phyloP scores from a whole-genome alignment of 371 early-diverging fungal genomes.

The Fennellomyces sp. region DNA sequence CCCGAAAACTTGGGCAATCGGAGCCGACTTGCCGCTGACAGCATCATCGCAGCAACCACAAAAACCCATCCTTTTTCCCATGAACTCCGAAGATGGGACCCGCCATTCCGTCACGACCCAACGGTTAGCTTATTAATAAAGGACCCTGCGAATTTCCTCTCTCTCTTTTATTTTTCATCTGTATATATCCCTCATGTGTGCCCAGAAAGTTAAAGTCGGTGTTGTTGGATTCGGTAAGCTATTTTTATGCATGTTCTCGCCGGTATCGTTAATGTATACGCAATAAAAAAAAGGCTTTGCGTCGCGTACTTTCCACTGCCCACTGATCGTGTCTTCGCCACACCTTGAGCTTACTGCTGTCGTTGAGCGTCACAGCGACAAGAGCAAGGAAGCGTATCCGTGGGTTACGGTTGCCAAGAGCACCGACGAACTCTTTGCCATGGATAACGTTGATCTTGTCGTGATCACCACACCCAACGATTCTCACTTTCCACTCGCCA shows the following conservation, averaged over 20 bases:
- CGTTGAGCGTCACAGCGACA: conserved; percentile 58
- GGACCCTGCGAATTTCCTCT: background rate
- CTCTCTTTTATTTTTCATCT: background rate
- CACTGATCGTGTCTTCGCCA: conserved; percentile 61
- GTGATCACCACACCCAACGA: conserved; percentile 77
- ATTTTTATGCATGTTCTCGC: background rate
- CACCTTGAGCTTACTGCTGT: conserved; percentile 59
- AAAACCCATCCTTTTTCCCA: no score
- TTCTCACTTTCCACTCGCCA: conserved; percentile 67
- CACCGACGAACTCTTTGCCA: conserved; percentile 59
- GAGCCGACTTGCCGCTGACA: no score
- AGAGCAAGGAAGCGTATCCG: conserved; percentile 51
- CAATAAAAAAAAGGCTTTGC: conserved; percentile 27
- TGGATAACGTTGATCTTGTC: conserved; percentile 63
- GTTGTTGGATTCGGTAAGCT: conserved; percentile 71
- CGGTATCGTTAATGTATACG: background rate
- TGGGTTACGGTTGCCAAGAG: conserved; percentile 53
- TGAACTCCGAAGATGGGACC: background rate
- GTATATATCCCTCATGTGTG: conserved; percentile 2
- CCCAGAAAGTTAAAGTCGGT: conserved; percentile 63
- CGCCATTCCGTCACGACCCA: background rate
- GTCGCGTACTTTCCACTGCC: conserved; percentile 68
- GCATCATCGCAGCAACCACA: no score
- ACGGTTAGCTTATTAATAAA: background rate
- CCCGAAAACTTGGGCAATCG: no score